Evolutionary conservation across 495 filamentous ascomycete species (phyloP).

Genomic region (Hyaloscypha variabilis): DNA sequence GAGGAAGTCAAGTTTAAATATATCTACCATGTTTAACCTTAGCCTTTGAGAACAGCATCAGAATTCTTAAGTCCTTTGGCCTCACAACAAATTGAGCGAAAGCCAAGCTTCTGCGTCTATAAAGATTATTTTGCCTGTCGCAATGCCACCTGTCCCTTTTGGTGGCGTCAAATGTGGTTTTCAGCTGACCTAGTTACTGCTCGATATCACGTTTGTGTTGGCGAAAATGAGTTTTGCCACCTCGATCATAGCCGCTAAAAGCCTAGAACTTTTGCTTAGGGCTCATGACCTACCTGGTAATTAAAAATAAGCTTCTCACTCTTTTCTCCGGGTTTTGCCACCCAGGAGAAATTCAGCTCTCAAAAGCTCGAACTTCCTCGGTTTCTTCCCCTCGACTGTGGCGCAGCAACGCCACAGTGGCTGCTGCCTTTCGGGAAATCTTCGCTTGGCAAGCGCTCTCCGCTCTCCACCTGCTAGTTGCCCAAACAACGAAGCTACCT

Average conservation of each 20-base stretch:
- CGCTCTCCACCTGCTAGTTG: constrained; percentile 4
- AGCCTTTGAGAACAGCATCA: too few relatives aligned
- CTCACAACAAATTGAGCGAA: too few relatives aligned
- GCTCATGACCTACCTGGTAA: background rate
- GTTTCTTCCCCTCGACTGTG: background rate
- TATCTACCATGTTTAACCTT: too few relatives aligned
- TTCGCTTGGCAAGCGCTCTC: background rate
- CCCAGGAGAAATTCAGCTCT: background rate
- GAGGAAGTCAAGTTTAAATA: too few relatives aligned
- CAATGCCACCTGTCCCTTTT: too few relatives aligned
- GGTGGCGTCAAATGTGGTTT: too few relatives aligned
- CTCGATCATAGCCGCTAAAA: background rate
- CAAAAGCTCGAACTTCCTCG: background rate
- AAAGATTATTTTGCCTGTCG: too few relatives aligned
- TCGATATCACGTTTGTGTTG: background rate
- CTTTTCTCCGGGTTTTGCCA: background rate
- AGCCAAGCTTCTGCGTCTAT: too few relatives aligned
- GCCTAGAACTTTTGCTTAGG: background rate
- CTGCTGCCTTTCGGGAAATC: background rate
- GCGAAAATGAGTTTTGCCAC: background rate
- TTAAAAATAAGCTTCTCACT: background rate
- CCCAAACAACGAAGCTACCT: constrained; percentile 6
- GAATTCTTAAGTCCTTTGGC: too few relatives aligned
- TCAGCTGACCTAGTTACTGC: too few relatives aligned
- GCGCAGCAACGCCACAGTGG: constrained; percentile 4